Percentiles rank a stretch among this genome's conserved stretches.
phyloP scores from a whole-genome alignment of 495 filamentous ascomycete genomes.

The Penicillium canescens region DNA sequence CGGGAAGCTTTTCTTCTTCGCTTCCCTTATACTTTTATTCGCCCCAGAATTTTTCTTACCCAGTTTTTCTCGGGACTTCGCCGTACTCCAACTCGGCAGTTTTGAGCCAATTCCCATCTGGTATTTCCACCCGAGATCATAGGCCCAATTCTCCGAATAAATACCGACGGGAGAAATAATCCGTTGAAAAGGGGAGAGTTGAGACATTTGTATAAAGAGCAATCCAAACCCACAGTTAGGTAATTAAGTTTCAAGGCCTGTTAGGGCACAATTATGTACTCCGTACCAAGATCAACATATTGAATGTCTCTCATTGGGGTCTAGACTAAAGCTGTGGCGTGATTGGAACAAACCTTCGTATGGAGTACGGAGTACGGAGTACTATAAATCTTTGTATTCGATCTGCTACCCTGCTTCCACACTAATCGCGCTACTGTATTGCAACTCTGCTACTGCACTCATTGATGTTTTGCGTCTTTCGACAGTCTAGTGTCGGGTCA shows the following conservation, averaged over 20 bases:
- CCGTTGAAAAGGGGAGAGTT: background rate
- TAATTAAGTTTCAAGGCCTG: background rate
- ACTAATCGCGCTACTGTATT: slow-evolving; percentile 14
- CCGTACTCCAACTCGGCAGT: slow-evolving; percentile 14
- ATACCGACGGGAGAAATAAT: slow-evolving; percentile 22
- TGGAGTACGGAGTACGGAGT: background rate
- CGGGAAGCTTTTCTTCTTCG: slow-evolving; percentile 1
- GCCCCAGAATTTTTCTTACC: background rate
- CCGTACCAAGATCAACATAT: background rate
- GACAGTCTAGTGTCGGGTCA: slow-evolving; percentile 12
- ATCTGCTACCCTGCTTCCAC: slow-evolving; percentile 1
- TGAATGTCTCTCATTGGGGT: too few relatives aligned
- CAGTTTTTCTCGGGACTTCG: slow-evolving; percentile 9
- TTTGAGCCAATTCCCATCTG: slow-evolving; percentile 11
- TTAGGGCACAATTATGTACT: background rate
- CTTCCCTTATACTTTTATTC: background rate
- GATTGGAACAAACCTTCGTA: background rate
- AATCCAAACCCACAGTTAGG: background rate
- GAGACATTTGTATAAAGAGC: background rate
- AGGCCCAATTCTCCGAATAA: slow-evolving; percentile 27
- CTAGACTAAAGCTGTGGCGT: background rate
- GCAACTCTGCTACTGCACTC: slow-evolving; percentile 25
- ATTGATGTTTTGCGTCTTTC: slow-evolving; percentile 24
- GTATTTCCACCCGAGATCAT: slow-evolving; percentile 21
- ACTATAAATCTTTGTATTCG: background rate